Evolutionary conservation across 108 stramenopile genomes (phyloP), one percentile per base, ranked within the genome.

Genomic region (Discostella stelligeroides): DNA sequence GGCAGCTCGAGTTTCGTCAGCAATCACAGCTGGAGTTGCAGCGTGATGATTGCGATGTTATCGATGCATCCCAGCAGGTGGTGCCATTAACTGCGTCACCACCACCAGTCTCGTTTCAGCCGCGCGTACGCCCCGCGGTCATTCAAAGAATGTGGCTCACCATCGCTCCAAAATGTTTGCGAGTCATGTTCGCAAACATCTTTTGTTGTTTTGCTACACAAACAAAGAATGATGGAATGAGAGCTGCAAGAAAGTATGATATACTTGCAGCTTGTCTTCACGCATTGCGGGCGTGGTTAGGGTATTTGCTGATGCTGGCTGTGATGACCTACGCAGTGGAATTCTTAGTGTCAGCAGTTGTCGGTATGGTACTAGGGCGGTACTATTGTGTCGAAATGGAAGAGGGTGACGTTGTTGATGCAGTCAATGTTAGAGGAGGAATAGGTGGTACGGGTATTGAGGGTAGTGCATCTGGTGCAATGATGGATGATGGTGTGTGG

Each of bases 311-410:
- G 0, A 76, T 76, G 75, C 55, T 76, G 24, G 75, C 75, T 41
- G 75, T 76, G 20, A 76, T 76, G 75, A 63, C 60, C 25, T 76
- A 76, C 38, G 62, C 68, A 18, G 40, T 76, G 11, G 75, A 76
- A 49, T 76, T 76, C 43, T 28, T 76, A 24, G 53, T 69, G 24
- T 69, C 66, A 4, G 58, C 75, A 20, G 50, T 76, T 0, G 13
- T 69, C 5, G 75, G 75, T 7, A 63, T 76, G 62, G 68, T 76
- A 4, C 27, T 68, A 13, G 75, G 75, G 27, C 40, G 75, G 38
- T 68, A 57, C 62, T 76, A 28, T 25, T 69, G 68, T 27, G 61
- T 64, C 17, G 75, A 76, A 7, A 53, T 58, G 53, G 75, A 64
- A 18, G 54, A 40, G 12, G 72, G 45, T n/a, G 63, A 23, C 1